A percentile compares a stretch with the other conserved stretches of the same genome.
Evolutionary conservation across 768 basidiomycete genomes (phyloP).

Genomic region (Tricholoma bakamatsutake): DNA sequence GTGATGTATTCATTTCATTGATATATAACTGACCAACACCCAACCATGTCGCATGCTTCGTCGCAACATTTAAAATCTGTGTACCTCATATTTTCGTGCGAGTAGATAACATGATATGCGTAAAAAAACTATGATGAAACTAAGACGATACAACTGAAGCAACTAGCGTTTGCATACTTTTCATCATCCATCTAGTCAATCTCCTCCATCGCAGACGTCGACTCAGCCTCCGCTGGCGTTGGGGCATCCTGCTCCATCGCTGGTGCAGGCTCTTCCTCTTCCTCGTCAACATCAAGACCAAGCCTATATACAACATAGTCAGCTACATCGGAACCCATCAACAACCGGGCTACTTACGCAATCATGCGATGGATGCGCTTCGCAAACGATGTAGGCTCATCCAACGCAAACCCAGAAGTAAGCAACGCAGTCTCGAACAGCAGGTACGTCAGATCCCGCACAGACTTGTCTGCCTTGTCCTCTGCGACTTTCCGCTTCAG

Average conservation of each 20-base stretch:
- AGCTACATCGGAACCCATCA: background rate
- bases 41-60: too few species aligned
- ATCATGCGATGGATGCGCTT: constrained; percentile 99
- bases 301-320: constrained; percentile 33
- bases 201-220: constrained; percentile 93
- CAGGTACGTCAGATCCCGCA: constrained; percentile 92
- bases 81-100: background rate
- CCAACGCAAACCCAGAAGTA: constrained; percentile 92
- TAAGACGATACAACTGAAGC: constrained; percentile 17
- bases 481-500: constrained; percentile 92
- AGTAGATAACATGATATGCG: background rate
- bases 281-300: constrained; percentile 86
- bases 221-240: constrained; percentile 49
- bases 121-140: background rate
- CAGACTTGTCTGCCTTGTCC: constrained; percentile 98
- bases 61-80: too few species aligned
- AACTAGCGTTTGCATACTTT: constrained; percentile 4
- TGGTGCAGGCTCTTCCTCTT: constrained; percentile 48
- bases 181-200: constrained; percentile 56
- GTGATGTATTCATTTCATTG: too few species aligned
- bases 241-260: constrained; percentile 45
- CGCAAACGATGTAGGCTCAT: constrained; percentile 92
- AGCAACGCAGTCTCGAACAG: constrained; percentile 96
- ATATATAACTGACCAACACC: too few species aligned
- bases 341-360: constrained; percentile 38